Evolutionary conservation across 2,329 filamentous ascomycete species (phyloP), one percentile per base, ranked within the genome.

Genomic region (Fusarium multiceps): DNA sequence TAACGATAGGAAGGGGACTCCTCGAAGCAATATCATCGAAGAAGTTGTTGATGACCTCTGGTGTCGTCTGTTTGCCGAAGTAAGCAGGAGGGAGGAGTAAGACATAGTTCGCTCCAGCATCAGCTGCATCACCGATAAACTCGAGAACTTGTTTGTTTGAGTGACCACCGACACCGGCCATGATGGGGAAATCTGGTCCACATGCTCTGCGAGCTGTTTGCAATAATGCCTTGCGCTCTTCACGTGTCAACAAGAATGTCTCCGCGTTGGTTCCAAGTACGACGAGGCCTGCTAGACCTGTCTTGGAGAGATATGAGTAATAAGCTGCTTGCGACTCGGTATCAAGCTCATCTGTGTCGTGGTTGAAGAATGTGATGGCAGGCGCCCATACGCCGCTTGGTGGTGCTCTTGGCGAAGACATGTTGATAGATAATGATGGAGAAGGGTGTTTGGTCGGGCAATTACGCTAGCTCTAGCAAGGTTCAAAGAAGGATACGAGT

Each of bases 131-230:
- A n/a, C 75, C 71, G 62, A 89, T 84, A 64, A 85, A 86, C 75
- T 90, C 87, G 7, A 90, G 81, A 7, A 88, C 87, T 77, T 92
- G 89, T 66, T 84, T 84, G 9, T 88, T 90, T 7, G 87, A 89
- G 77, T 91, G 89, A 3, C 86, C 89, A 25, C 88, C 85, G 7
- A 89, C 87, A 20, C 90, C 90, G 80, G 53, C 94, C 84, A 96
- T 94, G 69, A 97, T 86, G 34, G 94, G 94, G 79, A 94, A 97
- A 77, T 94, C 90, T 1, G 93, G 92, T 0, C 94, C 94, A 41
- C 96, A 91, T 61, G 88, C 88, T 75, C 92, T 91, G 49, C 94
- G 89, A 79, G 89, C 89, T 5, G 85, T 81, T 40, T 81, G 76
- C n/a, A 92, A 81, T 4, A 91, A 82, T 41, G 82, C 80, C 55